Evolutionary conservation across 1,139 yeast genomes (phyloP).

Genomic region (Chernovozyma sophiae-reginae): DNA sequence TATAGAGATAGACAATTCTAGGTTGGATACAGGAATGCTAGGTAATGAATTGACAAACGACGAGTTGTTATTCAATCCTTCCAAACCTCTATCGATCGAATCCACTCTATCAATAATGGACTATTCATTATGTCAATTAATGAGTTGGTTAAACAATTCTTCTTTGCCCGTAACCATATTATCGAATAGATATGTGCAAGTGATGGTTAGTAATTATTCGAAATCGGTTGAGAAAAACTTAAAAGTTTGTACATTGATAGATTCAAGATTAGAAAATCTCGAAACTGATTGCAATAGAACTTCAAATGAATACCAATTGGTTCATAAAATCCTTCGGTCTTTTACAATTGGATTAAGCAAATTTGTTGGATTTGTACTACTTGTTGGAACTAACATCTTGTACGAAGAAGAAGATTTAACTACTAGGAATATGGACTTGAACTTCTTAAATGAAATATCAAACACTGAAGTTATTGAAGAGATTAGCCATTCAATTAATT

Average conservation of each 20-base stretch:
- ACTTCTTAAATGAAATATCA: conserved; percentile 27
- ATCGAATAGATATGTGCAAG: conserved; percentile 62
- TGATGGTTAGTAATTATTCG: conserved; percentile 41
- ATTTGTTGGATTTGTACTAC: conserved; percentile 46
- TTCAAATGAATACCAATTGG: conserved; percentile 20
- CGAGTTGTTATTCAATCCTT: conserved; percentile 39
- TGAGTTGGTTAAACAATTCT: conserved; percentile 62
- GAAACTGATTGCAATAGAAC: conserved; percentile 3
- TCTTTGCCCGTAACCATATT: conserved; percentile 60
- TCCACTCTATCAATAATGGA: conserved; percentile 46
- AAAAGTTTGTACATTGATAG: conserved; percentile 18
- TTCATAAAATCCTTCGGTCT: conserved; percentile 47
- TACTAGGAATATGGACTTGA: conserved; percentile 55
- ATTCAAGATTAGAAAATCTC: conserved; percentile 12
- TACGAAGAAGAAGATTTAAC: conserved; percentile 76
- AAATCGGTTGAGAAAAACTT: conserved; percentile 5
- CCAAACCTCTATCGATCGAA: conserved; percentile 25
- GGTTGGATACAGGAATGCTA: conserved; percentile 61
- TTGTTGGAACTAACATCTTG: conserved; percentile 55
- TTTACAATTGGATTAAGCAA: conserved; percentile 49
- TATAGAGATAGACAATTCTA: conserved; percentile 57
- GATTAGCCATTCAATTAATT: conserved; percentile 17
- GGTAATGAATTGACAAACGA: conserved; percentile 24
- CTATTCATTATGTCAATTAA: conserved; percentile 38
- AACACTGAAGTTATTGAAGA: conserved; percentile 19